A percentile compares a stretch with the other conserved stretches of the same genome.
phyloP scores from a whole-genome alignment of 345 rosid species.

The Salix exigua region DNA sequence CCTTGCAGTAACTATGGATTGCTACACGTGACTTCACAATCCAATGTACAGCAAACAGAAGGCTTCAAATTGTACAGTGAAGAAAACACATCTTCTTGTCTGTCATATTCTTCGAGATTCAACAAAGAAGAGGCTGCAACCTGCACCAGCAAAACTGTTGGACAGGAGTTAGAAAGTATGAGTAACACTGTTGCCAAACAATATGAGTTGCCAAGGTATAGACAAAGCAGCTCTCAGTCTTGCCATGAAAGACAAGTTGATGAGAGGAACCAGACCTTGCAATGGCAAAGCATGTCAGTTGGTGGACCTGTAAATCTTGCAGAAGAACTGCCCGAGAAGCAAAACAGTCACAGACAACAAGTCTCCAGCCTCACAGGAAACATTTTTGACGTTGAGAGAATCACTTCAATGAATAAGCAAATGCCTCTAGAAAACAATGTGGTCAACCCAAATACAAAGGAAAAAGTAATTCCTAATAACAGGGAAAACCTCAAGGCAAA shows the following conservation, averaged over 20 bases:
- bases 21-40: constrained; percentile 22
- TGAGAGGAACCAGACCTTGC: constrained; percentile 30
- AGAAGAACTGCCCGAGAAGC: constrained; percentile 26
- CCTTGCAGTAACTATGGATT: constrained; percentile 29
- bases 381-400: constrained; percentile 25
- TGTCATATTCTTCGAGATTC: constrained; percentile 38
- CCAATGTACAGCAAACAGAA: constrained; percentile 34
- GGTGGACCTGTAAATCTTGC: constrained; percentile 23
- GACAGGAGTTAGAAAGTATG: constrained; percentile 20
- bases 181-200: constrained; percentile 25
- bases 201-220: constrained; percentile 15
- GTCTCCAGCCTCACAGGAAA: constrained; percentile 26
- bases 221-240: constrained; percentile 27
- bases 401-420: constrained; percentile 21
- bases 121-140: constrained; percentile 28
- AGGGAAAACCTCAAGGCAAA: constrained; percentile 30
- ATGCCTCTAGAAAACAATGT: constrained; percentile 23
- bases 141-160: constrained; percentile 16
- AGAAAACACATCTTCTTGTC: constrained; percentile 46
- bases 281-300: constrained; percentile 20
- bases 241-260: constrained; percentile 21
- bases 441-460: constrained; percentile 33
- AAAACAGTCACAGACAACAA: constrained; percentile 24
- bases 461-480: constrained; percentile 24
- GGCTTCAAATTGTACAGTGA: constrained; percentile 33